Conservation (phyloP, 169 alveolate genomes). For the Hammondia hammondi region DNA sequence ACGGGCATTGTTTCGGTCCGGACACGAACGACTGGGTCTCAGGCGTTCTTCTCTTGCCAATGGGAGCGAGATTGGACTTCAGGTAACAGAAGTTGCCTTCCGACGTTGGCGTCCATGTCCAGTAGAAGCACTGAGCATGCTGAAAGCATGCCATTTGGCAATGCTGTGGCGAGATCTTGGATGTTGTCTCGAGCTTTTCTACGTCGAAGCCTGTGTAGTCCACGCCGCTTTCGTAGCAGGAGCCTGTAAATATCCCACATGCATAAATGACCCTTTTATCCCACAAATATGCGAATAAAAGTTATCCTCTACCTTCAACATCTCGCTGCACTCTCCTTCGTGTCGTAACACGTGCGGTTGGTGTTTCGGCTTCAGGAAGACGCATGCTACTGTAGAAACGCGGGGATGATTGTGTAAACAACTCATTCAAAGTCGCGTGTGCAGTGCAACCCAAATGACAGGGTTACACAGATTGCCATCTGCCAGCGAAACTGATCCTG, state of each 20-base stretch:
- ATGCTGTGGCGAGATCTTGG: not conserved
- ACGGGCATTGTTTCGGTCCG: not conserved
- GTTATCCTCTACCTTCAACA: no score
- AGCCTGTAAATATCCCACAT: not conserved
- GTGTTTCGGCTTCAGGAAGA: no score
- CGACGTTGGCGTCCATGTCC: constrained; percentile 15
- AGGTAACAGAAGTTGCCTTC: not conserved
- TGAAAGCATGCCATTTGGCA: constrained; percentile 9
- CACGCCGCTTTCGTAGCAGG: constrained; percentile 13
- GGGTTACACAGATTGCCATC: not conserved
- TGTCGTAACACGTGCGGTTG: no score
- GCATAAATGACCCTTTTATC: not conserved
- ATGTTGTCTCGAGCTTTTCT: not conserved
- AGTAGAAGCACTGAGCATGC: not conserved
- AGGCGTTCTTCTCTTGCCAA: not conserved
- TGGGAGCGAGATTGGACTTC: not conserved
- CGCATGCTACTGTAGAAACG: no score
- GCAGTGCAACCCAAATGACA: no score
- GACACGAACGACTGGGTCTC: not conserved
- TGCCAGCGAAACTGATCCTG: not conserved
- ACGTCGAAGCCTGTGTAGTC: constrained; percentile 33
- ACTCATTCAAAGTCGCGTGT: no score
- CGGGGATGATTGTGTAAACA: no score
- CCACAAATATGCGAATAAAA: no score
- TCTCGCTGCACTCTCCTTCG: no score